phyloP scores from a whole-genome alignment of 2,329 filamentous ascomycete genomes.

The Neophaeococcomyces mojaviensis region DNA sequence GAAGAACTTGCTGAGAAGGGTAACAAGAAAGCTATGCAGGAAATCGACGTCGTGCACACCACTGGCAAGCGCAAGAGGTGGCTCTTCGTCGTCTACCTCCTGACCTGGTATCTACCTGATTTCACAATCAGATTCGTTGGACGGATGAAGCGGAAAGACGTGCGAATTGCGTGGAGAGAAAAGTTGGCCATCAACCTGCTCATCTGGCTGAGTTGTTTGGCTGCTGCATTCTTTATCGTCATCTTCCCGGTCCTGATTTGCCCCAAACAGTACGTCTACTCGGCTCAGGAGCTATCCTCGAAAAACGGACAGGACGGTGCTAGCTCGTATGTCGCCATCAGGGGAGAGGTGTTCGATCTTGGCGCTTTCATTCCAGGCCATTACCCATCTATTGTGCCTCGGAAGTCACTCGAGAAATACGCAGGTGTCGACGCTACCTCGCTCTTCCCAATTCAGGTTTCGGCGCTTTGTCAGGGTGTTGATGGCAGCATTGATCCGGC shows the following conservation, averaged over 20 bases:
- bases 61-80: conserved; percentile 81
- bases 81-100: conserved; percentile 71
- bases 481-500: conserved; percentile 59
- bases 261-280: conserved; percentile 83
- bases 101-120: conserved; percentile 86
- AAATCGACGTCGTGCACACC: conserved; percentile 76
- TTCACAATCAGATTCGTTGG: conserved; percentile 69
- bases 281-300: conserved; percentile 62
- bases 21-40: conserved; percentile 80
- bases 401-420: conserved; percentile 65
- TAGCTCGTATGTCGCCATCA: conserved; percentile 68
- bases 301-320: conserved; percentile 64
- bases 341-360: conserved; percentile 83
- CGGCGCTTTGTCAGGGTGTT: conserved; percentile 75
- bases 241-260: conserved; percentile 82
- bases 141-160: conserved; percentile 83
- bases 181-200: conserved; percentile 97
- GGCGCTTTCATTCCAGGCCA: conserved; percentile 65
- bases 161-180: conserved; percentile 89
- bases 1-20: conserved; percentile 93
- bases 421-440: conserved; percentile 79
- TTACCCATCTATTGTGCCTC: conserved; percentile 61
- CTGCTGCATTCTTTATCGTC: conserved; percentile 83
- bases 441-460: conserved; percentile 91
- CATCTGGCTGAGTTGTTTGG: conserved; percentile 78